Base-by-base conservation (phyloP, 2,329 filamentous ascomycete species). In the Rutstroemia sp. region DNA sequence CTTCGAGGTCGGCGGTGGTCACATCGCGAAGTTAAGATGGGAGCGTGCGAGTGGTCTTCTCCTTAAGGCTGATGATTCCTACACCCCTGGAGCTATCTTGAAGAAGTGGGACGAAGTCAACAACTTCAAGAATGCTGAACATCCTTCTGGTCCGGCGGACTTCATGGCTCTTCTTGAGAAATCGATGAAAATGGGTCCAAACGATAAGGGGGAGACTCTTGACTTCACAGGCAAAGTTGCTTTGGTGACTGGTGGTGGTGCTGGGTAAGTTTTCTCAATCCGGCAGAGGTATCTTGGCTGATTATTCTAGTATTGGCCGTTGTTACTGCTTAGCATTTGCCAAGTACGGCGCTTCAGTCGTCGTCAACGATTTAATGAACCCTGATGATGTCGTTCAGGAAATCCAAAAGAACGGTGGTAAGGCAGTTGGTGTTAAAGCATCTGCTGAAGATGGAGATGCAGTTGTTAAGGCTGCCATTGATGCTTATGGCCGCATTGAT, bases 311-410 rank as follows among this genome's bases (percentile, higher is more conserved):
- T 72, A 92, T 99, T 60, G 94, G 94, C 60, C 90, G 94, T 55
- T 85, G 88, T 53, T 99, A 99, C 75, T 86, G 84, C 67, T 78
- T 97, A 67, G 87, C 90, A 46, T 95, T 96, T 68, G 88, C 88
- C 64, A 92, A 90, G 74, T 79, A 85, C 58, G 90, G 90, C 59
- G 90, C 90, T 39, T 85, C 87, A 52, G 79, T 99, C 25, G 92
- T 97, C 37, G 90, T 99, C 66, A 99, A 99, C 74, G 94, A 99
- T 70, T 79, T 99, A n/a, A 82, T 86, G 50, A 87, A 97, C 77
- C 94, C 94, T 5, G 92, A 96, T 69, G 81, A 82, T 50, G 90
- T 95, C 39, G 94, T 97, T 41, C 81, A 87, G 66, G 94, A 99
- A 78, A 97, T 99, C 70, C 87, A 88, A 77, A 88, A 92, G 74